phyloP scores from a whole-genome alignment of 192 early-diverging fungal species.

The Haplosporangium gracile region DNA sequence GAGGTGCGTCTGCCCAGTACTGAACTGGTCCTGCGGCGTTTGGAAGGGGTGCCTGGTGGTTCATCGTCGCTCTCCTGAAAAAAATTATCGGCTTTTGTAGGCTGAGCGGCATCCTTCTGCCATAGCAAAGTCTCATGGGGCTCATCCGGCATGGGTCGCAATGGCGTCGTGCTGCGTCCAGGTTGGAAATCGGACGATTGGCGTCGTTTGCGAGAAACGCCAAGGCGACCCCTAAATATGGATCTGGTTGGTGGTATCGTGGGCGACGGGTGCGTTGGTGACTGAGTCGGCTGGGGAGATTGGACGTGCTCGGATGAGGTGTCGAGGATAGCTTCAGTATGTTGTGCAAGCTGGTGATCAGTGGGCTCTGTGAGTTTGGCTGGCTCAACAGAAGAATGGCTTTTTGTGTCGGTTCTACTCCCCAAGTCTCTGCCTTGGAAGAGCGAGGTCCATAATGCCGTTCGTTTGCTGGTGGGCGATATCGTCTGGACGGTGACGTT shows the following conservation, averaged over 20 bases:
- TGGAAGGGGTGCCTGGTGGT: slow-evolving; percentile 28
- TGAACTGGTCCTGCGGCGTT: slow-evolving; percentile 23
- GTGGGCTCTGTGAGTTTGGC: not conserved
- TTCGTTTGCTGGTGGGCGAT: not conserved
- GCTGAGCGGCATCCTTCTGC: slow-evolving; percentile 9
- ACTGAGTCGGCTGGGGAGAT: not conserved
- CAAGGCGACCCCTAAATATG: slow-evolving; percentile 13
- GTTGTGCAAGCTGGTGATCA: not conserved
- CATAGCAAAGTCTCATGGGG: not conserved
- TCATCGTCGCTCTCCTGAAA: slow-evolving; percentile 19
- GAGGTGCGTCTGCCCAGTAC: not conserved
- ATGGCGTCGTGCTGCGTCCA: slow-evolving; percentile 1
- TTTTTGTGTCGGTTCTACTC: not conserved
- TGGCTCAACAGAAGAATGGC: not conserved
- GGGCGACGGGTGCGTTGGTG: not conserved
- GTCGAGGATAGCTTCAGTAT: not conserved
- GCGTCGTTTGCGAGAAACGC: slow-evolving; percentile 33
- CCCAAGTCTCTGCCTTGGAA: not conserved
- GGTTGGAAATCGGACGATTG: slow-evolving; percentile 43
- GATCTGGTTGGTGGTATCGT: not conserved
- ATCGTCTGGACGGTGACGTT: not conserved
- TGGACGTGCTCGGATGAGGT: not conserved
- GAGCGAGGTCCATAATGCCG: not conserved
- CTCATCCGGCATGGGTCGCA: not conserved
- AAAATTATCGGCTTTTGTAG: slow-evolving; percentile 9